Conservation (phyloP, 2,329 filamentous ascomycete species). For the Chaetothyriales sp. region DNA sequence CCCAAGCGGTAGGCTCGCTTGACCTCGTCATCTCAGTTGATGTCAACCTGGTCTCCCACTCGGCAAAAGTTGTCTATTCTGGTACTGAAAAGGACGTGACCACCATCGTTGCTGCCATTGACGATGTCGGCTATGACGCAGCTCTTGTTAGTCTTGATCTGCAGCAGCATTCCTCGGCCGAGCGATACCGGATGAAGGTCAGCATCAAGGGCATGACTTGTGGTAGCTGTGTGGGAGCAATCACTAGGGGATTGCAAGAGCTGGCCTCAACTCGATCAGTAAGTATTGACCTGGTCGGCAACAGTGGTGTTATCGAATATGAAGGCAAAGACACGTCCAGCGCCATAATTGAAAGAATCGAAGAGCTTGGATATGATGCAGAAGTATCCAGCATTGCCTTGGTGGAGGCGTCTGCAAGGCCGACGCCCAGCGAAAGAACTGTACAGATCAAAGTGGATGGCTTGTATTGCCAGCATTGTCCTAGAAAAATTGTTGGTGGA, state of each 20-base stretch:
- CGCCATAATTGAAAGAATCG: slow-evolving; percentile 34
- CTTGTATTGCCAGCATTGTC: slow-evolving; percentile 61
- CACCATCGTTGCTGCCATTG: slow-evolving; percentile 33
- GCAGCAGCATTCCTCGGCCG: neutral
- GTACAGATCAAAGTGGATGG: slow-evolving; percentile 54
- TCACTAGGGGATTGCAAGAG: slow-evolving; percentile 33
- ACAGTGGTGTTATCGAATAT: slow-evolving; percentile 36
- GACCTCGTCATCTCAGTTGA: slow-evolving; percentile 43
- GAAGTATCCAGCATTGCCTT: slow-evolving; percentile 24
- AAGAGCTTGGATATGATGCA: slow-evolving; percentile 52
- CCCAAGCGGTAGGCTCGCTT: slow-evolving; percentile 41
- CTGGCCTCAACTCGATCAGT: slow-evolving; percentile 32
- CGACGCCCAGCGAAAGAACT: slow-evolving; percentile 31
- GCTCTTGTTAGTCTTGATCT: slow-evolving; percentile 24
- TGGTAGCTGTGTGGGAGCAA: slow-evolving; percentile 37
- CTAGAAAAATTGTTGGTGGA: slow-evolving; percentile 29
- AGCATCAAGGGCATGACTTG: slow-evolving; percentile 44
- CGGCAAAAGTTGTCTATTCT: slow-evolving; percentile 44
- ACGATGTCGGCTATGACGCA: slow-evolving; percentile 36
- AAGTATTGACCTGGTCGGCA: slow-evolving; percentile 37
- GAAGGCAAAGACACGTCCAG: slow-evolving; percentile 30
- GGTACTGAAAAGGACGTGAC: slow-evolving; percentile 32
- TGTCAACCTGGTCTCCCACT: slow-evolving; percentile 54
- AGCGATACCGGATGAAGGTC: slow-evolving; percentile 28
- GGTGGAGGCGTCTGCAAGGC: slow-evolving; percentile 30